Base-by-base conservation (phyloP, 768 basidiomycete species). In the Clavulina sp. region DNA sequence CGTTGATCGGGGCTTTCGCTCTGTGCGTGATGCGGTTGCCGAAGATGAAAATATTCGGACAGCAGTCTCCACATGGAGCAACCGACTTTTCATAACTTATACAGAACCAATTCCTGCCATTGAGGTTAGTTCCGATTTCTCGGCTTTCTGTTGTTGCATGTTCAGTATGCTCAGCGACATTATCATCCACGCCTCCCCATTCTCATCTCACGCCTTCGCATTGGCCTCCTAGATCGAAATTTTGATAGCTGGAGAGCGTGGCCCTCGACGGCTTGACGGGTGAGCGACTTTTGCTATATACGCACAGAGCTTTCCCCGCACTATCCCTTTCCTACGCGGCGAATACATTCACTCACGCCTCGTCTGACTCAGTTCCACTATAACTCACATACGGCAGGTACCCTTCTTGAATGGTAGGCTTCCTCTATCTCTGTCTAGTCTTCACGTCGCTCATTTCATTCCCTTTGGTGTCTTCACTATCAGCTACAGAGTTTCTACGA, bases 31-130 rank as follows among this genome's bases (percentile, higher is more conserved):
- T 57, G 84, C 85, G 9, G 61, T 84, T 50, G 65, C 76, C 29
- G 75, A 74, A 28, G 78, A 69, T 60, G 72, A 76, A 31, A 73
- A 80, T 59, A 75, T 85, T 58, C 73, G 77, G 5, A 71, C 73
- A 21, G 79, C 74, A 9, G 73, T 79, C 57, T 84, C 85, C 0
- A 79, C 85, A n/a, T 87, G 85, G 85, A 84, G 79, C 52, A 84
- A 85, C 60, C 74, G 86, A 52, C 65, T 89, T 56, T 83, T 84
- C 63, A 74, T 73, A 56, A 80, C 75, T 41, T 89, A 85, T 61
- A 77, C 77, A 61, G 74, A 78, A 53, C 68, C 76, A 53, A 87
- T 86, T 58, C 85, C 85, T 19, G 63, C 82, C 21, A 75, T 89
- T 55, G 82, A 84, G 60, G 84, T 82, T 62, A 66, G 75, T 63